Evolutionary conservation across 345 rosid genomes (phyloP).

Genomic region (Pistacia integerrima): DNA sequence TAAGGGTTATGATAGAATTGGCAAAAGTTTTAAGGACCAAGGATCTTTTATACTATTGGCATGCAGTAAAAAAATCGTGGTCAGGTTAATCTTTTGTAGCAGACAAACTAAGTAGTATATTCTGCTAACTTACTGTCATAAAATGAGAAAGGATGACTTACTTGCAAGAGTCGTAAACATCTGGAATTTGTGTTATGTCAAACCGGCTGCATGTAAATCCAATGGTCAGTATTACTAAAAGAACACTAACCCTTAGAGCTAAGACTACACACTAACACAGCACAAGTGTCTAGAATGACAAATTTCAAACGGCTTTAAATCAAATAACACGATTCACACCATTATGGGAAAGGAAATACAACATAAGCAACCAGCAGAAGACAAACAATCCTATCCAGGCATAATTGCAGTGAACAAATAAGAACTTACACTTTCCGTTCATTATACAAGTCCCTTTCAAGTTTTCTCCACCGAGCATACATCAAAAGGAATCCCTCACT

Average conservation of each 20-base stretch:
- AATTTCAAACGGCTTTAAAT: background rate
- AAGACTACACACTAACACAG: background rate
- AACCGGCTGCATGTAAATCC: conserved; percentile 71
- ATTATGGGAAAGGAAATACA: conserved; percentile 10
- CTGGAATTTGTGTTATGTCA: conserved; percentile 98
- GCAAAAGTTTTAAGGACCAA: background rate
- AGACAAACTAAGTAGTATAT: background rate
- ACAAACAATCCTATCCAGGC: conserved; percentile 6
- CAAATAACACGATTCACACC: background rate
- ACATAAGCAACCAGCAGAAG: background rate
- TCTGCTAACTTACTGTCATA: background rate
- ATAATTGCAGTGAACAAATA: conserved; percentile 17
- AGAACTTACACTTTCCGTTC: conserved; percentile 88
- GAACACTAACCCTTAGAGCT: background rate
- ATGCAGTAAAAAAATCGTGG: background rate
- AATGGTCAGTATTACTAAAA: conserved; percentile 21
- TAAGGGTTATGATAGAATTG: background rate
- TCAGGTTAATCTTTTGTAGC: background rate
- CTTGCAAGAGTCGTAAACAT: conserved; percentile 99
- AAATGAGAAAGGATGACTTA: conserved; percentile 46
- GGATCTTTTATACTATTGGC: background rate
- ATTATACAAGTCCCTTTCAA: conserved; percentile 93
- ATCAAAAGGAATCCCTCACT: conserved; percentile 98
- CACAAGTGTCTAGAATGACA: background rate
- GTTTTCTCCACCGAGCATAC: conserved; percentile 99